Conservation (phyloP, 1,139 yeast genomes). For the Protomyces inundatus region DNA sequence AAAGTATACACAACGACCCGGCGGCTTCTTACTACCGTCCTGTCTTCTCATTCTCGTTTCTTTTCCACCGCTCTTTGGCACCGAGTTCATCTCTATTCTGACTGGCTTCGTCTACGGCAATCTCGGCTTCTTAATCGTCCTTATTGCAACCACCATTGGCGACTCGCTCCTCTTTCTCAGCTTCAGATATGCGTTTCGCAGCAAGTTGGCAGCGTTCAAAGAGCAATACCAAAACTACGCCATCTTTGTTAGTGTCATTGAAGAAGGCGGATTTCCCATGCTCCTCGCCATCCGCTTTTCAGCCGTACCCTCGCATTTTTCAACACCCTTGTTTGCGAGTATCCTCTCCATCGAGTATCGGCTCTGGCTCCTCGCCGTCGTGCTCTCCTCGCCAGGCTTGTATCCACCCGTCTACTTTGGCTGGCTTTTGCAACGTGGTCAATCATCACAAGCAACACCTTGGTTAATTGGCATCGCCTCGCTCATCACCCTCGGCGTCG, state of each 20-base stretch:
- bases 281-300: conserved; percentile 25
- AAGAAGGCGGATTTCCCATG: conserved; percentile 28
- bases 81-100: conserved; percentile 23
- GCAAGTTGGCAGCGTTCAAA: conserved; percentile 14
- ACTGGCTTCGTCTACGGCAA: conserved; percentile 27
- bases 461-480: conserved; percentile 18
- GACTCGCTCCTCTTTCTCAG: conserved; percentile 25
- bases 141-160: conserved; percentile 23
- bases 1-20: conserved; percentile 15
- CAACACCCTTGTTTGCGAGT: conserved; percentile 26
- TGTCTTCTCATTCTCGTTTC: conserved; percentile 14
- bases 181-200: conserved; percentile 20
- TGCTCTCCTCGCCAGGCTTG: conserved; percentile 2
- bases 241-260: conserved; percentile 27
- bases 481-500: conserved; percentile 11
- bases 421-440: conserved; percentile 19
- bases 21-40: conserved; percentile 25
- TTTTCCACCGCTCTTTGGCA: conserved; percentile 28
- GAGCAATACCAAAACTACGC: conserved; percentile 24
- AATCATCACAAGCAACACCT: conserved; percentile 11
- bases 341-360: conserved; percentile 9
- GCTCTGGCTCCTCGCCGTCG: conserved; percentile 3
- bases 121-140: conserved; percentile 17
- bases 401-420: conserved; percentile 23
- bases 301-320: conserved; percentile 26